phyloP scores from a whole-genome alignment of 306 rosid species.

The Sphenostylis stenocarpa region DNA sequence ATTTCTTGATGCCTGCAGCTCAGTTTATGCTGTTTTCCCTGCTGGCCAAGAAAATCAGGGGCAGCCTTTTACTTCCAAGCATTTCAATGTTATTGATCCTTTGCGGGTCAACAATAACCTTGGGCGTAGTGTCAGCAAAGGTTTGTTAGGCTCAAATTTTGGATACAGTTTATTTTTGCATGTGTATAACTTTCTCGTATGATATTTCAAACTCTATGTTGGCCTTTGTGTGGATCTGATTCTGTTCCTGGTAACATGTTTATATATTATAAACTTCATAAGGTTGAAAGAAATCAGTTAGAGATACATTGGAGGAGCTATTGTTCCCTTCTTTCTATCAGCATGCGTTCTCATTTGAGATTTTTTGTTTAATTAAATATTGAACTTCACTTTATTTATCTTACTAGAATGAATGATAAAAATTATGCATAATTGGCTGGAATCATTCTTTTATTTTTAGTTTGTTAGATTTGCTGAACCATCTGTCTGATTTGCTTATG shows the following conservation, averaged over 20 bases:
- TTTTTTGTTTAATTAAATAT: background rate
- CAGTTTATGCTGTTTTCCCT: constrained; percentile 75
- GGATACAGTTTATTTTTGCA: background rate
- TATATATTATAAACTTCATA: background rate
- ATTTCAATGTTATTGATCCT: constrained; percentile 87
- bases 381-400: background rate
- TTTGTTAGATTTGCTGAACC: background rate
- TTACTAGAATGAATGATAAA: background rate
- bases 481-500: background rate
- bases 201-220: background rate
- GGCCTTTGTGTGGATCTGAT: background rate
- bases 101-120: constrained; percentile 82
- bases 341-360: background rate
- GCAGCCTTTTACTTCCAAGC: constrained; percentile 73
- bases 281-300: background rate
- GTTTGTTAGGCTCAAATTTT: constrained; percentile 36
- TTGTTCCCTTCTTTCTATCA: background rate
- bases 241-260: background rate
- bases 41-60: constrained; percentile 70
- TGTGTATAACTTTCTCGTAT: background rate
- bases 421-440: background rate
- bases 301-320: background rate
- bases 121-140: constrained; percentile 93
- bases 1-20: constrained; percentile 70
- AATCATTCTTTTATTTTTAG: background rate